phyloP scores from a whole-genome alignment of 371 early-diverging fungal genomes.

The Sporodiniella umbellata region DNA sequence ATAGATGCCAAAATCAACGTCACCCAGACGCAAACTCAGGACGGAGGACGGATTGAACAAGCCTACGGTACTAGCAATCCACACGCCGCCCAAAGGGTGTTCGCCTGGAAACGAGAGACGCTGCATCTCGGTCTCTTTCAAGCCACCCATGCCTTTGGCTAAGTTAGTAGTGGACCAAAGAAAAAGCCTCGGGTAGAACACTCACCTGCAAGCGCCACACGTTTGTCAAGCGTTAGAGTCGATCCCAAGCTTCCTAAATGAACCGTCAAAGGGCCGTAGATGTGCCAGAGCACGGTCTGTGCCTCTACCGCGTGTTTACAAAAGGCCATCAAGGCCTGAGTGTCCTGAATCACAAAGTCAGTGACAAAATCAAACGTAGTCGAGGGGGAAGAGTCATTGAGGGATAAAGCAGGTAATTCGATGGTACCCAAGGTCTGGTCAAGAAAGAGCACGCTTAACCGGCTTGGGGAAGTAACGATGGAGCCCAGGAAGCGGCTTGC shows the following conservation, averaged over 20 bases:
- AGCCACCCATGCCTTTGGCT: slow-evolving; percentile 42
- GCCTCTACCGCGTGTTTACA: slow-evolving; percentile 38
- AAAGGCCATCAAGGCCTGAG: slow-evolving; percentile 32
- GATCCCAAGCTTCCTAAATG: slow-evolving; percentile 23
- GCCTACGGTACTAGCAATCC: slow-evolving; percentile 28
- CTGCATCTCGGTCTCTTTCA: slow-evolving; percentile 34
- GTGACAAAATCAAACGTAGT: slow-evolving; percentile 43
- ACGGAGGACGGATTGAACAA: slow-evolving; percentile 45
- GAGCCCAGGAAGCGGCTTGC: slow-evolving; percentile 26
- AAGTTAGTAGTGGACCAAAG: neutral
- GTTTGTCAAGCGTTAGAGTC: slow-evolving; percentile 24
- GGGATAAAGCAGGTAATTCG: slow-evolving; percentile 26
- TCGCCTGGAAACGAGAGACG: slow-evolving; percentile 32
- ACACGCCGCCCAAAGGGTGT: slow-evolving; percentile 40
- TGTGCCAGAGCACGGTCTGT: slow-evolving; percentile 31
- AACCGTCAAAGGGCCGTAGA: slow-evolving; percentile 27
- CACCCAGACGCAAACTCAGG: slow-evolving; percentile 36
- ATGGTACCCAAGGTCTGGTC: slow-evolving; percentile 30
- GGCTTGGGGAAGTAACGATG: slow-evolving; percentile 15
- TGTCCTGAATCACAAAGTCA: slow-evolving; percentile 30
- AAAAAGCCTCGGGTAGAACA: too few relatives aligned
- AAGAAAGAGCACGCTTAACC: slow-evolving; percentile 18
- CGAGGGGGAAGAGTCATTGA: slow-evolving; percentile 9
- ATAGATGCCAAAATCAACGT: slow-evolving; percentile 47
- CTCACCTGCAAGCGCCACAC: slow-evolving; percentile 33